Evolutionary conservation across 805 yeast species (phyloP).

Genomic region (Yarrowia porcina): DNA sequence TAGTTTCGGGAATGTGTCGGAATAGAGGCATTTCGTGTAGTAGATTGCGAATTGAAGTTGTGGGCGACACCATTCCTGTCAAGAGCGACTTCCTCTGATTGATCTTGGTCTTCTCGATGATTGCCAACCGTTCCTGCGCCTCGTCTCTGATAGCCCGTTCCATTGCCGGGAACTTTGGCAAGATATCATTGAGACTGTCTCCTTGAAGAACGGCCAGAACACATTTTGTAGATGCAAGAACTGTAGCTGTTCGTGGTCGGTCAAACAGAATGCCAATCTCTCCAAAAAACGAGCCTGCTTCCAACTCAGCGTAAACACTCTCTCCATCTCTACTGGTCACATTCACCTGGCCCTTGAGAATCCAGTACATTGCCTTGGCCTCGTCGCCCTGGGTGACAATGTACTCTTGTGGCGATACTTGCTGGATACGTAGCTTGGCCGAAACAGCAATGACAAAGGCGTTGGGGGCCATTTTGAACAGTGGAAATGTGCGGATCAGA

Average conservation of each 20-base stretch:
- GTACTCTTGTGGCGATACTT: constrained; percentile 64
- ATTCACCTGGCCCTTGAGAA: constrained; percentile 69
- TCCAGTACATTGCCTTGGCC: constrained; percentile 76
- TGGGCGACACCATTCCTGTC: constrained; percentile 11
- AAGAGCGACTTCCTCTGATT: not conserved
- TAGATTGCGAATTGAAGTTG: constrained; percentile 48
- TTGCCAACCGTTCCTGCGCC: constrained; percentile 71
- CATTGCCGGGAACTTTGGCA: constrained; percentile 60
- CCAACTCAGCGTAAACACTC: constrained; percentile 64
- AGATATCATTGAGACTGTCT: constrained; percentile 55
- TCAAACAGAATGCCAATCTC: constrained; percentile 75
- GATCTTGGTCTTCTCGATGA: constrained; percentile 58
- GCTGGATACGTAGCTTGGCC: constrained; percentile 54
- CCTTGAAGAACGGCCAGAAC: constrained; percentile 66
- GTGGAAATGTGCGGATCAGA: constrained; percentile 55
- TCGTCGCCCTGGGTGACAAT: constrained; percentile 70
- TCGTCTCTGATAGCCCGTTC: constrained; percentile 72
- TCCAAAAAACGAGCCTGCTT: constrained; percentile 70
- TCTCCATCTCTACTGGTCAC: constrained; percentile 78
- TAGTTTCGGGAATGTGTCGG: constrained; percentile 52
- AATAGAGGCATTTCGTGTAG: constrained; percentile 58
- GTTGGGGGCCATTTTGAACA: constrained; percentile 65
- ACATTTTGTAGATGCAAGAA: constrained; percentile 64
- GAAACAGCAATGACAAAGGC: constrained; percentile 60
- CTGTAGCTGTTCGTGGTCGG: constrained; percentile 76